phyloP scores from a whole-genome alignment of 208 protist genomes.

The Naegleria lovaniensis region DNA sequence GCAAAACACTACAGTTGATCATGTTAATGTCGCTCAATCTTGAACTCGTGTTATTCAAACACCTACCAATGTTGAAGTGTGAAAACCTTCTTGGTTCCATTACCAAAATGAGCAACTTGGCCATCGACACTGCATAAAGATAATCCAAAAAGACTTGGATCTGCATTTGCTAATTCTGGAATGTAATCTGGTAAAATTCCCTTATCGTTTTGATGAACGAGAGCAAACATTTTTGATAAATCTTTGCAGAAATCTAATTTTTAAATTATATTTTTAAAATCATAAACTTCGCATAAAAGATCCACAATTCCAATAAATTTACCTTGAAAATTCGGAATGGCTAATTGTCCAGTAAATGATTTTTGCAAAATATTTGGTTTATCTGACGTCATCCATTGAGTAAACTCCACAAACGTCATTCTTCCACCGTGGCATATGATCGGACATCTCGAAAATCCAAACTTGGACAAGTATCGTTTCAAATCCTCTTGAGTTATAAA shows the following conservation, averaged over 20 bases:
- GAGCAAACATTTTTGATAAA: not conserved
- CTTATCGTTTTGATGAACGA: not conserved
- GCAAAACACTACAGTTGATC: not conserved
- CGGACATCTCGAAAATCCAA: not conserved
- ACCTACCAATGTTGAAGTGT: not conserved
- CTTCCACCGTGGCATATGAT: not conserved
- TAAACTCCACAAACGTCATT: not conserved
- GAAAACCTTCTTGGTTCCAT: conserved; percentile 5
- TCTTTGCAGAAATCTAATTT: not conserved
- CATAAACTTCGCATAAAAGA: not conserved
- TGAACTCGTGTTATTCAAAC: not conserved
- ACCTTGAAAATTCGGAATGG: conserved; percentile 1
- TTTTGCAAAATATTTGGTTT: conserved; percentile 16
- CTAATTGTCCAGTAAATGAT: not conserved
- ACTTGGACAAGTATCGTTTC: not conserved
- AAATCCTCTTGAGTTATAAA: not conserved
- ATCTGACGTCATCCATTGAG: not conserved
- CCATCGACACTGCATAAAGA: conserved; percentile 4
- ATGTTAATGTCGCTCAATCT: too few relatives aligned
- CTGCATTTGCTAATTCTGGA: not conserved
- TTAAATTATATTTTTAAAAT: not conserved
- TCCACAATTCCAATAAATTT: not conserved
- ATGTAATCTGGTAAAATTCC: conserved; percentile 15
- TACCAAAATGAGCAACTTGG: not conserved
- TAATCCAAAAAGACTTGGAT: conserved; percentile 11